Percentiles rank a stretch among this genome's conserved stretches.
These are phyloP conservation scores for Plantago ovata DNA, from an alignment of 257 asterid genomes.

Conservation along the genomic window DNA sequence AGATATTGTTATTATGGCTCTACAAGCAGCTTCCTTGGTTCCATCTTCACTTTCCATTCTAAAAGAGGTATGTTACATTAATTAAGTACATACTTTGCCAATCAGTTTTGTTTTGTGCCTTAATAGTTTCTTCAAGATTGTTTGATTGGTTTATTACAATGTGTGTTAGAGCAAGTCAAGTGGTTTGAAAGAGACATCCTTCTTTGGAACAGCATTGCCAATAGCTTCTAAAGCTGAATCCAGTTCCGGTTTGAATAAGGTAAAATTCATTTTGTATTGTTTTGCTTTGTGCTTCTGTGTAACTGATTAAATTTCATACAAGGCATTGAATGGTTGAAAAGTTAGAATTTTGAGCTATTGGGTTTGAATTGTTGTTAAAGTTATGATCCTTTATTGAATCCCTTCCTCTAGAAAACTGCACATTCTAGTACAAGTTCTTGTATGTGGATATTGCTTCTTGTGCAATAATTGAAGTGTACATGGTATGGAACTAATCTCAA, in stretches of 20 bases:
- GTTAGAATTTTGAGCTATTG: too few relatives aligned
- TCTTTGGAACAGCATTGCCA: conserved; percentile 59
- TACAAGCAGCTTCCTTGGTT: conserved; percentile 51
- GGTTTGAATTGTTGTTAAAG: too few relatives aligned
- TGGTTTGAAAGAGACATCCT: conserved; percentile 45
- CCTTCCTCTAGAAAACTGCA: too few relatives aligned
- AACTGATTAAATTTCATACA: neutral
- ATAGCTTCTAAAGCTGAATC: conserved; percentile 38
- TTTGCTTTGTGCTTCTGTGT: neutral
- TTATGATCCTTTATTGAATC: too few relatives aligned
- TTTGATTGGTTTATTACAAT: neutral
- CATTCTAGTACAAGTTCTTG: too few relatives aligned
- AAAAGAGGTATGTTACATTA: conserved; percentile 65
- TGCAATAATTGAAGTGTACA: too few relatives aligned
- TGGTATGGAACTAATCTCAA: too few relatives aligned
- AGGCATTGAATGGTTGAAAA: neutral
- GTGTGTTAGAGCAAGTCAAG: conserved; percentile 40
- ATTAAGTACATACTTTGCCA: too few relatives aligned
- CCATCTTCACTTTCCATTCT: conserved; percentile 45
- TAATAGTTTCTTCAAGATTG: neutral
- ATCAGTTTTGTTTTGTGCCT: neutral
- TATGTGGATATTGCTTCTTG: too few relatives aligned
- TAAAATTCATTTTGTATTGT: conserved; percentile 2
- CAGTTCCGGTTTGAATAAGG: conserved; percentile 38
- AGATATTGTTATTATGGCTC: conserved; percentile 37